Percentiles rank a stretch among this genome's conserved stretches.
These are phyloP conservation scores for Castanospermum australe DNA, from an alignment of 306 rosid genomes.

Conservation along the genomic window DNA sequence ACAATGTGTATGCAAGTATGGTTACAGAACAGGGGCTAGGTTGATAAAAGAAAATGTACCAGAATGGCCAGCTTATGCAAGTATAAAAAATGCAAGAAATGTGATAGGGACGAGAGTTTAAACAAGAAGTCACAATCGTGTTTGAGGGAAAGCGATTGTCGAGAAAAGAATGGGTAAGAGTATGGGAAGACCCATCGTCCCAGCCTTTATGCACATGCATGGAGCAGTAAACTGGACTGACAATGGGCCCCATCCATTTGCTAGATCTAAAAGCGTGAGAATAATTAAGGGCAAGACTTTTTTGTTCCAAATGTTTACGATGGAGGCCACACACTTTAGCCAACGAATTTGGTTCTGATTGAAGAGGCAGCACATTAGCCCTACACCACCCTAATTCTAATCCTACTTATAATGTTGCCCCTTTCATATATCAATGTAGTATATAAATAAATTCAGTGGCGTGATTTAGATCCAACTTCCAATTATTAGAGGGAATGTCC, in stretches of 20 bases:
- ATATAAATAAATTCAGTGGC: conserved; percentile 9
- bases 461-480: neutral
- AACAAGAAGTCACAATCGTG: conserved; percentile 42
- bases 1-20: neutral
- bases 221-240: conserved; percentile 34
- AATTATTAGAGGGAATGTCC: conserved; percentile 46
- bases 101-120: too few species aligned
- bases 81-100: conserved; percentile 36
- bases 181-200: conserved; percentile 32
- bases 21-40: neutral
- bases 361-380: conserved; percentile 40
- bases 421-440: neutral
- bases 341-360: conserved; percentile 6
- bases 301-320: conserved; percentile 28
- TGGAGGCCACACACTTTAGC: conserved; percentile 16
- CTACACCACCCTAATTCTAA: conserved; percentile 3
- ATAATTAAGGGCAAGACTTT: conserved; percentile 28
- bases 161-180: conserved; percentile 31
- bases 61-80: conserved; percentile 21
- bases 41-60: neutral
- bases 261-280: conserved; percentile 35
- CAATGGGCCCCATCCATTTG: conserved; percentile 53
- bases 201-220: conserved; percentile 63
- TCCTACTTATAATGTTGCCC: conserved; percentile 18
- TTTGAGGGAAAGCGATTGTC: conserved; percentile 13